Evolutionary conservation across 2,329 filamentous ascomycete species (phyloP), one percentile per base, ranked within the genome.

Genomic region (Colletotrichum brevisporum): DNA sequence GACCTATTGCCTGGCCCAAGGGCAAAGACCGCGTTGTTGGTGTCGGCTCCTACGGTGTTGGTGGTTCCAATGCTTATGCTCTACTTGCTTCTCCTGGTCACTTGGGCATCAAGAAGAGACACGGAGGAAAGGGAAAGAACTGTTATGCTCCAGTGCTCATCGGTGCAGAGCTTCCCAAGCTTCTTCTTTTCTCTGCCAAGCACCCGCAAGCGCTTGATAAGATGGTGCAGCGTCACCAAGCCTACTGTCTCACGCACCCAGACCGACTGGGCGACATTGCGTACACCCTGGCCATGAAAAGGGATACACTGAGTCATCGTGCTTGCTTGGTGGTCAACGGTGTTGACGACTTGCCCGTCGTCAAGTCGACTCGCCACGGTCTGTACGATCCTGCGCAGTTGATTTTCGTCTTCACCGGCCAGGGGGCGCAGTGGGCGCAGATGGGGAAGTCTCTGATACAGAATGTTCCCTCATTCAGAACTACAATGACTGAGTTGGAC

Each of bases 1-100:
- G 76, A 41, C 58, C 75, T 0, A 71, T 45, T 1, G 43, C 73
- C 0, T 81, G 74, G 74, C 78, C 79, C 0, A 1, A 41, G 2
- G 68, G 66, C 10, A 62, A 72, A 8, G 15, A 54, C 1, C 72
- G 76, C 36, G 73, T 80, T 6, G 71, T 78, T 3, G 76, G 75
- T 39, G 73, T 83, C 48, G 82, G 81, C 65, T 76, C 72, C 6
- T 81, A 80, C 56, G 79, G 80, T 10, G 78, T 76, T 53, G 80
- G 80, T 12, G 79, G 69, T 5, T 52, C 64, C 1, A 71, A 71
- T 13, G 64, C 64, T 4, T 62, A 71, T 45, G 63, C 51, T n/a
- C 24, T 59, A 4, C 50, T 66, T 4, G 50, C 47, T 1, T 59
- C 63, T 4, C 51, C 53, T 48, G 48, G 13, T 18, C 55, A 60